Conservation (phyloP, 2,329 filamentous ascomycete species). For the Grosmannia clavigera region DNA sequence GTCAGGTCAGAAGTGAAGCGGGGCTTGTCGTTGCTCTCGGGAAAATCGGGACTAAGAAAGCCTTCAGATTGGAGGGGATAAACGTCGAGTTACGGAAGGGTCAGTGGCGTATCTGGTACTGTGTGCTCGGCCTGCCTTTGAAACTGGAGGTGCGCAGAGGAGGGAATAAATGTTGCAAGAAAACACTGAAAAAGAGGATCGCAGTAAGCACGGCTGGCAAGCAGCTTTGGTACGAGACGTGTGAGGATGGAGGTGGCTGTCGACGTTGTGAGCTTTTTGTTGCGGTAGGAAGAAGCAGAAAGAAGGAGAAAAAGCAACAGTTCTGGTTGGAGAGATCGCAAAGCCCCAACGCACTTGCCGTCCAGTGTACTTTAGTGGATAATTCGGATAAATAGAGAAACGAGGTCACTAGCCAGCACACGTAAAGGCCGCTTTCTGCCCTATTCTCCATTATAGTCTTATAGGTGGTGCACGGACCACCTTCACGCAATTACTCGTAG, state of each 20-base stretch:
- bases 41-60: not conserved
- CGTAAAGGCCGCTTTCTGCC: not conserved
- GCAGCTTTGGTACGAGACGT: not conserved
- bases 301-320: not conserved
- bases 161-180: not conserved
- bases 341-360: not conserved
- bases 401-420: no score
- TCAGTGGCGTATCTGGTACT: not conserved
- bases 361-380: not conserved
- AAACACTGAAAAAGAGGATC: not conserved
- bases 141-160: not conserved
- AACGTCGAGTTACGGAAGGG: not conserved
- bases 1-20: not conserved
- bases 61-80: not conserved
- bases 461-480: not conserved
- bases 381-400: no score
- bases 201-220: no score
- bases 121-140: not conserved
- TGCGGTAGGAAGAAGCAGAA: not conserved
- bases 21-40: not conserved
- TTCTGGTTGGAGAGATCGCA: slow-evolving; percentile 1
- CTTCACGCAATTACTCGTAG: not conserved
- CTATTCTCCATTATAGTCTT: not conserved
- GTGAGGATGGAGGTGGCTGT: not conserved
- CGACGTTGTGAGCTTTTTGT: slow-evolving; percentile 1